Conservation (phyloP, 805 yeast genomes). For the Scheffersomyces stipitis region DNA sequence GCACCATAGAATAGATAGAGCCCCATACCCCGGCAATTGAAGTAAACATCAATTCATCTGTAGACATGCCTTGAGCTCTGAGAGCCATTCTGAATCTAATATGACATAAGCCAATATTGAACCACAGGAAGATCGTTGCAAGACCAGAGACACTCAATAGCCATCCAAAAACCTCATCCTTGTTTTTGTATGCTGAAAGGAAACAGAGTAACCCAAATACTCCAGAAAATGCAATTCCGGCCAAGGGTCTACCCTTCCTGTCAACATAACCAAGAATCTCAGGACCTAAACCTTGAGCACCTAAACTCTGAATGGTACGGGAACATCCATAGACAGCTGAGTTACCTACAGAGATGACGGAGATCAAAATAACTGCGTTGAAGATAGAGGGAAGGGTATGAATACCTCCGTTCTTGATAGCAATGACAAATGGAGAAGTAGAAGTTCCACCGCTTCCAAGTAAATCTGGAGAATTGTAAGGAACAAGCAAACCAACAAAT, state of each 20-base stretch:
- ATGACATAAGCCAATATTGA: conserved; percentile 32
- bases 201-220: conserved; percentile 16
- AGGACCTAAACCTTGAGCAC: conserved; percentile 16
- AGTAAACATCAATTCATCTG: conserved; percentile 20
- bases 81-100: conserved; percentile 33
- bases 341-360: conserved; percentile 31
- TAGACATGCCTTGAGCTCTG: conserved; percentile 21
- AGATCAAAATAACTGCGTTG: conserved; percentile 26
- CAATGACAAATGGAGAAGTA: conserved; percentile 30
- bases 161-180: conserved; percentile 24
- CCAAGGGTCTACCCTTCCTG: conserved; percentile 16
- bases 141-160: conserved; percentile 34
- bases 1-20: conserved; percentile 22
- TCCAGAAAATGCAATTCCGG: conserved; percentile 11
- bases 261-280: conserved; percentile 13
- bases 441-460: conserved; percentile 18
- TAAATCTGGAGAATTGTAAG: conserved; percentile 15
- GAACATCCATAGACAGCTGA: conserved; percentile 29
- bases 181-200: conserved; percentile 13
- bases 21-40: conserved; percentile 26
- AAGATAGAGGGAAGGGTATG: conserved; percentile 25
- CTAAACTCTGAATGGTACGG: conserved; percentile 15
- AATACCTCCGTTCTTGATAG: conserved; percentile 27
- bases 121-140: conserved; percentile 37
- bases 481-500: conserved; percentile 23